Evolutionary conservation across 805 yeast species (phyloP).

Genomic region (Maudiozyma bulderi): DNA sequence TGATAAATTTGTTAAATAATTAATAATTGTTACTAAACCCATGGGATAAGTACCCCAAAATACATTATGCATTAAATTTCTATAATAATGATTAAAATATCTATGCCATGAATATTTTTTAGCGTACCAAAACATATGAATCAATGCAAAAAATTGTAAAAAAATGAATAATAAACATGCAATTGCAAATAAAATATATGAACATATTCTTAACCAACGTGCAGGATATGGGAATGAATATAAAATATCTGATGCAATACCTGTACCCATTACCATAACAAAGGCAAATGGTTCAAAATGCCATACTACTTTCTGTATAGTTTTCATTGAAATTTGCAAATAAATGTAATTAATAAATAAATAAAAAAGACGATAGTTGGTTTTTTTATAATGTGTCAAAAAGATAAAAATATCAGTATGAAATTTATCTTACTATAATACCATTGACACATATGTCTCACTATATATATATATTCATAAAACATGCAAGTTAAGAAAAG

Average conservation of each 20-base stretch:
- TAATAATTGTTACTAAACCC: constrained; percentile 64
- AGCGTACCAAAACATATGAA: constrained; percentile 32
- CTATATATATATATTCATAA: too few species aligned
- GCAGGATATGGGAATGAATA: constrained; percentile 57
- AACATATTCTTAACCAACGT: constrained; percentile 47
- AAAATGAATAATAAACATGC: constrained; percentile 40
- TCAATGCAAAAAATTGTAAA: constrained; percentile 34
- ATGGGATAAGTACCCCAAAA: constrained; percentile 74
- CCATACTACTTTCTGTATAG: constrained; percentile 2
- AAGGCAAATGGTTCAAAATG: constrained; percentile 49
- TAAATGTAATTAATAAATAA: too few species aligned
- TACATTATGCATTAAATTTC: constrained; percentile 40
- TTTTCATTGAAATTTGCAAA: not conserved
- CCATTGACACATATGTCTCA: too few species aligned
- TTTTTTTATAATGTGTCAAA: too few species aligned
- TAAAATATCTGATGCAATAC: constrained; percentile 56
- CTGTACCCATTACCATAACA: constrained; percentile 78
- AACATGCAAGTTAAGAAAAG: too few species aligned
- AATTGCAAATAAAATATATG: constrained; percentile 54
- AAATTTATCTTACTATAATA: too few species aligned
- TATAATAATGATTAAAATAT: constrained; percentile 24
- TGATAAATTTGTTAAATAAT: constrained; percentile 41
- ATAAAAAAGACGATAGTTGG: too few species aligned
- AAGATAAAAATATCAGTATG: too few species aligned
- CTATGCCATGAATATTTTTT: constrained; percentile 12